Conservation (phyloP, 805 yeast genomes). For the Lachancea waltii region DNA sequence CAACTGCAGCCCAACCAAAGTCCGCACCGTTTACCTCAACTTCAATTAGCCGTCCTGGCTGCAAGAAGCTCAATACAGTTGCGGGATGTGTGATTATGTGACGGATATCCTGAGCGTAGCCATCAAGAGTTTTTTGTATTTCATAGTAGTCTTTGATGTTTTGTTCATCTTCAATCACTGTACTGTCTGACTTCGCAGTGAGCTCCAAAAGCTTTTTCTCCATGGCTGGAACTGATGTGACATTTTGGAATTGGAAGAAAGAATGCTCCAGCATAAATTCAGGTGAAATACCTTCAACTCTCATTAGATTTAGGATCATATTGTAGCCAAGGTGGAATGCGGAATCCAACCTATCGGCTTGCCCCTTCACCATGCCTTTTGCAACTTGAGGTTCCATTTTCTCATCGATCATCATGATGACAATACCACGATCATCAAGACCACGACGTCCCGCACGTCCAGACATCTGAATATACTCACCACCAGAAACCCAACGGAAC, state of each 20-base stretch:
- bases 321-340: slow-evolving; percentile 97
- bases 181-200: slow-evolving; percentile 40
- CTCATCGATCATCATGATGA: slow-evolving; percentile 98
- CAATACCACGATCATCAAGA: slow-evolving; percentile 97
- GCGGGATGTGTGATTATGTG: slow-evolving; percentile 89
- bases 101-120: slow-evolving; percentile 68
- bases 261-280: slow-evolving; percentile 94
- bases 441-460: slow-evolving; percentile 99
- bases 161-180: slow-evolving; percentile 66
- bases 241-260: slow-evolving; percentile 91
- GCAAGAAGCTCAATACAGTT: slow-evolving; percentile 73
- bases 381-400: slow-evolving; percentile 99
- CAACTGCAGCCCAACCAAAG: slow-evolving; percentile 96
- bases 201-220: slow-evolving; percentile 58
- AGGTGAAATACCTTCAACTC: slow-evolving; percentile 98
- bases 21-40: slow-evolving; percentile 52
- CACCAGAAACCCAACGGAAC: slow-evolving; percentile 98
- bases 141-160: slow-evolving; percentile 78
- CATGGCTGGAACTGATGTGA: slow-evolving; percentile 80
- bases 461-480: slow-evolving; percentile 99
- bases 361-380: slow-evolving; percentile 98
- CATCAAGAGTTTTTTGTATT: slow-evolving; percentile 60
- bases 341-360: slow-evolving; percentile 93
- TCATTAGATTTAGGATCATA: slow-evolving; percentile 90
- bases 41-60: slow-evolving; percentile 79